phyloP scores from a whole-genome alignment of 495 filamentous ascomycete species.

The Darksidea phi region DNA sequence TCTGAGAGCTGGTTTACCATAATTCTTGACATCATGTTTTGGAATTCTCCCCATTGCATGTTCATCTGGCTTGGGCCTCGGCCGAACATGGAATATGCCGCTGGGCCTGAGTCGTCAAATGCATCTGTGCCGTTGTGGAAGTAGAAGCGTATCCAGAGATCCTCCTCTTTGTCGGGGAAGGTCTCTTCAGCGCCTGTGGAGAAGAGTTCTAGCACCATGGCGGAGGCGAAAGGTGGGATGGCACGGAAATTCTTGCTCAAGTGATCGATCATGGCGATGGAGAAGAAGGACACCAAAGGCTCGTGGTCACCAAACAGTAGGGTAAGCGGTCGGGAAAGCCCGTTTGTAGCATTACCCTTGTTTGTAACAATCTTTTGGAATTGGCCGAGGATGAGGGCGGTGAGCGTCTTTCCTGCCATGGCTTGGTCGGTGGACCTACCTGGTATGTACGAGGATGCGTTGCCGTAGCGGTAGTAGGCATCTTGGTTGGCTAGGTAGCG shows the following conservation, averaged over 20 bases:
- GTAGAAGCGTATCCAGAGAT: constrained; percentile 74
- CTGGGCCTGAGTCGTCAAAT: constrained; percentile 49
- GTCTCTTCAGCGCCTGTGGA: constrained; percentile 43
- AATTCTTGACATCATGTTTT: constrained; percentile 56
- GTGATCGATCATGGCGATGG: constrained; percentile 57
- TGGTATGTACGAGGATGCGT: constrained; percentile 39
- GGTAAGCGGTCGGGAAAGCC: constrained; percentile 52
- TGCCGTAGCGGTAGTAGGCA: constrained; percentile 59
- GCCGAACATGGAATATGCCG: constrained; percentile 63
- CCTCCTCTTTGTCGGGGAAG: constrained; percentile 52
- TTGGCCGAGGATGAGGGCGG: constrained; percentile 59
- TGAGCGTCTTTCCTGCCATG: constrained; percentile 65
- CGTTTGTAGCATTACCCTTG: constrained; percentile 32
- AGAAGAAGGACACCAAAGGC: constrained; percentile 70
- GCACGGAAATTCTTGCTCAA: constrained; percentile 63
- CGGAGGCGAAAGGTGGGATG: constrained; percentile 65
- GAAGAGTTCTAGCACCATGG: constrained; percentile 75
- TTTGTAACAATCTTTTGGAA: constrained; percentile 52
- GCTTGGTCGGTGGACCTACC: constrained; percentile 51
- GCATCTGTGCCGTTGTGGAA: constrained; percentile 63
- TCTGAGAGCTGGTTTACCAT: constrained; percentile 55
- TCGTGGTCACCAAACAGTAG: constrained; percentile 69
- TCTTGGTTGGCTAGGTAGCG: constrained; percentile 63
- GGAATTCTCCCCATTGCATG: constrained; percentile 66
- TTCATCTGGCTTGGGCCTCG: constrained; percentile 49